Base-by-base conservation (phyloP, 2,329 filamentous ascomycete species). In the Ramichloridium luteum region DNA sequence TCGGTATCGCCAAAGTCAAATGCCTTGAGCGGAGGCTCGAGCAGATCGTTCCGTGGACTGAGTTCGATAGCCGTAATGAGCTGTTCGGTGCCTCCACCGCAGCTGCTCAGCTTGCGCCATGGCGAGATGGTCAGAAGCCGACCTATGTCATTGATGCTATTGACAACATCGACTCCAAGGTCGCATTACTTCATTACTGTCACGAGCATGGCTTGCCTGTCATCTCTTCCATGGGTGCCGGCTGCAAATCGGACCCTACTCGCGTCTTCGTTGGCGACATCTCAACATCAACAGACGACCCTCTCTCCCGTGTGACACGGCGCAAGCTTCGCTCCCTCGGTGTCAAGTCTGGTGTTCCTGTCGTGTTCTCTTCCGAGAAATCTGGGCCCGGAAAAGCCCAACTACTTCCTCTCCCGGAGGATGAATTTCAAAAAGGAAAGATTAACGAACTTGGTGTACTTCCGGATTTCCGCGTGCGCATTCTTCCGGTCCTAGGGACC, bases 101-200 rank as follows among this genome's bases (percentile, higher is more conserved):
- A 0, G 68, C 70, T 5, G 54, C 60, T 8, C 62, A 94, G 40
- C 62, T 98, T 25, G 72, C 62, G 0, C 64, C 72, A 0, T 85
- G 83, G 76, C 15, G 16, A 13, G 62, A 61, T 25, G 64, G 58
- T 4, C 71, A 69, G 51, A 68, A 68, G 47, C 85, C 86, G 1
- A 79, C 88, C 47, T 98, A 78, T 50, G 75, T 98, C n/a, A 74
- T 98, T 20, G 90, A 98, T 58, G 92, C 88, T 13, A 98, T 98
- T 44, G 90, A 98, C 58, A 96, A 98, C 53, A 96, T 98, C 40
- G 83, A 93, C 31, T 93, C 84, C 32, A 98, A 98, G 61, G 88
- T 98, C 3, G 80, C 78, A 12, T 63, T 98, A 33, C 66, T 98
- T 25, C 77, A 84, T 48, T 93, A 92, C 60, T 98, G 90, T 59